A percentile compares a stretch with the other conserved stretches of the same genome.
Conservation (phyloP, 2,329 filamentous ascomycete genomes). For the Fusarium buxicola region DNA sequence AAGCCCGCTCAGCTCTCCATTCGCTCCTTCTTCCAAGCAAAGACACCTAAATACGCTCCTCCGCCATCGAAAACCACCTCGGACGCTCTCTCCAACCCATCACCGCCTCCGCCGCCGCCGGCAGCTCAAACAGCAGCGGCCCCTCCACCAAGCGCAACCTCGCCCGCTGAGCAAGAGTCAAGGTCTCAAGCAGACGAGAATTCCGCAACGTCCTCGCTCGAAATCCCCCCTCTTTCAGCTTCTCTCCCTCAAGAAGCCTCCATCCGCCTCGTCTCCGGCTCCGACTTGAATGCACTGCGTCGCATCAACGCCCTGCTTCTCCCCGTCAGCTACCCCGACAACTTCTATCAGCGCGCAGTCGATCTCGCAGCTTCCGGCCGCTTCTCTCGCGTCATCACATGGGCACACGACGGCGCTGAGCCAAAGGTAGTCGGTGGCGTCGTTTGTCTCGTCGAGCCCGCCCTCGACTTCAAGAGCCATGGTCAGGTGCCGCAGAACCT, state of each 20-base stretch:
- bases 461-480: slow-evolving; percentile 27
- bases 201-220: slow-evolving; percentile 23
- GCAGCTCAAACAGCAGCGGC: slow-evolving; percentile 32
- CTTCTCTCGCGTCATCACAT: slow-evolving; percentile 71
- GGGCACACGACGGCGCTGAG: slow-evolving; percentile 57
- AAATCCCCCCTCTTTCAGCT: slow-evolving; percentile 49
- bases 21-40: slow-evolving; percentile 70
- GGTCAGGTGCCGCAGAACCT: slow-evolving; percentile 57
- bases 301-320: slow-evolving; percentile 75
- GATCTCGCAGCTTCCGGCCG: slow-evolving; percentile 62
- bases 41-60: slow-evolving; percentile 54
- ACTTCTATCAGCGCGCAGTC: slow-evolving; percentile 69
- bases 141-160: slow-evolving; percentile 46
- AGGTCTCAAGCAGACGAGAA: slow-evolving; percentile 8
- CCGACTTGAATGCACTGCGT: slow-evolving; percentile 68
- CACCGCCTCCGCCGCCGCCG: slow-evolving; percentile 36
- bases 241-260: slow-evolving; percentile 60
- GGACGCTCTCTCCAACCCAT: slow-evolving; percentile 36
- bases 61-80: slow-evolving; percentile 46
- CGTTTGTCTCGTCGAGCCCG: slow-evolving; percentile 69
- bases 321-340: slow-evolving; percentile 71
- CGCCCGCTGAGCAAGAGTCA: slow-evolving; percentile 16
- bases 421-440: slow-evolving; percentile 70
- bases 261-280: slow-evolving; percentile 62
- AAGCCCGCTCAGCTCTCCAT: slow-evolving; percentile 66